Evolutionary conservation across 208 protist species (phyloP), one percentile per base, ranked within the genome.

Genomic region (Perkinsela sp.): DNA sequence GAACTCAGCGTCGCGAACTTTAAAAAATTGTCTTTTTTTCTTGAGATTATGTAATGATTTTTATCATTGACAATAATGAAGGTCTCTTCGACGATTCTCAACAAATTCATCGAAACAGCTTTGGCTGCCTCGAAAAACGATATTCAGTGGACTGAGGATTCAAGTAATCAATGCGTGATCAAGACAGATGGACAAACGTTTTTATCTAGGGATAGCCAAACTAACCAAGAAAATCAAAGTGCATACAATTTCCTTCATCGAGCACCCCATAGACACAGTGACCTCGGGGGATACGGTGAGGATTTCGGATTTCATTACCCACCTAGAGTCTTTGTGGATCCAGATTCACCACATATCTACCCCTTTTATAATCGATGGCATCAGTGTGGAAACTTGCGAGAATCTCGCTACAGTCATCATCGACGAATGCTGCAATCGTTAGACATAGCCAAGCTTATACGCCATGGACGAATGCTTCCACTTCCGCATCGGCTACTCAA

Each of bases 261-360:
- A 22, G 80, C 84, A 0, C 81, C 87, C 0, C 67, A 85, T 30
- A 86, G 80, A 1, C 89, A 79, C 40, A 77, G 78, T 0, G 81
- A 76, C 2, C 89, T 92, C 82, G 87, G 87, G 0, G 77, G 90
- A 13, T 92, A 85, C 31, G 87, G 87, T 57, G 87, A 84, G 16
- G 87, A 92, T 76, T 82, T 84, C 0, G 87, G 87, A 30, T 92
- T 90, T 74, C 84, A 92, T 68, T 90, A 92, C 74, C 76, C 84
- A 29, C 72, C 88, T 65, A 84, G 87, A 15, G 84, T 89, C 48
- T 92, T 84, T 82, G 84, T 92, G 1, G 87, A 92, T 73, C 87
- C 87, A 1, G 87, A 92, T 71, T 72, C 80, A 1, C 84, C 87
- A 15, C 87, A 92, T 70, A 84, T 92, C 81, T 84, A 85, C 70